phyloP scores from a whole-genome alignment of 2,329 filamentous ascomycete genomes.

The Simplicillium sp. region DNA sequence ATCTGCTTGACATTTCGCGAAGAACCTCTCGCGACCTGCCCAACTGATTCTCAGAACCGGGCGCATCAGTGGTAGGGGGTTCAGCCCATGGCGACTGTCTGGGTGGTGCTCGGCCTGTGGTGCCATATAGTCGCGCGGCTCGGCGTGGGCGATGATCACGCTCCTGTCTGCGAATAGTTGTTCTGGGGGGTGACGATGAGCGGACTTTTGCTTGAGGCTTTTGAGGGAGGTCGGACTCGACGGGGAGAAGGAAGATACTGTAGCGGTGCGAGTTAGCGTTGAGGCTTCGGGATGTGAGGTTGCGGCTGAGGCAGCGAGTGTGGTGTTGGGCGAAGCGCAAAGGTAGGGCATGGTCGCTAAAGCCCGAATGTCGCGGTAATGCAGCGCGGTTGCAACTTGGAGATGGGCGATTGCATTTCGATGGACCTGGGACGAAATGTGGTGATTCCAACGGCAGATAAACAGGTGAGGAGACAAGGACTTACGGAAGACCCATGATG shows the following conservation, averaged over 20 bases:
- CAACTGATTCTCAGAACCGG: not conserved
- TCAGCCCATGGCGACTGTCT: conserved; percentile 13
- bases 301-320: too few relatives aligned
- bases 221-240: conserved; percentile 32
- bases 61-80: conserved; percentile 1
- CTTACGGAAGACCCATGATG: conserved; percentile 40
- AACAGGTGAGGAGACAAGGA: conserved; percentile 9
- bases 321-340: too few relatives aligned
- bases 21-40: conserved; percentile 6
- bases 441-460: too few relatives aligned
- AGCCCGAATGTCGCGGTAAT: too few relatives aligned
- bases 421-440: too few relatives aligned
- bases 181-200: conserved; percentile 15
- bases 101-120: not conserved
- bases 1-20: conserved; percentile 13
- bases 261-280: conserved; percentile 4
- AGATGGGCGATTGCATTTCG: too few relatives aligned
- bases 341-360: too few relatives aligned
- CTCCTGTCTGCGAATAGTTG: too few relatives aligned
- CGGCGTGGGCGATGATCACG: not conserved
- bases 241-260: conserved; percentile 36
- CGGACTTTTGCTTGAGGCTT: conserved; percentile 19
- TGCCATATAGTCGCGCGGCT: conserved; percentile 16
- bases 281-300: too few relatives aligned
- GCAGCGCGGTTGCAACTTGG: too few relatives aligned